These are phyloP conservation scores for Populus euphratica DNA, from an alignment of 345 rosid genomes.

Conservation along the genomic window DNA sequence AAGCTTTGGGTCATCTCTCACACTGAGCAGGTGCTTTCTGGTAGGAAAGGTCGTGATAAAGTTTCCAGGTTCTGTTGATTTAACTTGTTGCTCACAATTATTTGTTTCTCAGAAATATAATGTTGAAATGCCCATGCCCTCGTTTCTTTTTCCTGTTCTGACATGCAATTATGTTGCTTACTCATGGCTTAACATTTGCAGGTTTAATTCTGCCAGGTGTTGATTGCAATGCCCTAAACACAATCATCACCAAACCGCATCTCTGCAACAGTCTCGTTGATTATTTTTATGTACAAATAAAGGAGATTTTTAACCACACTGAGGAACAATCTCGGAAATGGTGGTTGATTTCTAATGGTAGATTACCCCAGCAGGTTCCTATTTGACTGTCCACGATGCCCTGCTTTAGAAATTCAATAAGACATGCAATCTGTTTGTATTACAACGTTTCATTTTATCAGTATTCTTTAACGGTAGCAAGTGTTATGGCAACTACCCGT, in stretches of 20 bases:
- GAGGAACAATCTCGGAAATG: background rate
- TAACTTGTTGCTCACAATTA: background rate
- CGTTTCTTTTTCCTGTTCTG: background rate
- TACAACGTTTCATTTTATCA: background rate
- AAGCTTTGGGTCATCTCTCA: background rate
- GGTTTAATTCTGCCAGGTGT: slow-evolving; percentile 32
- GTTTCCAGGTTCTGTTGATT: background rate
- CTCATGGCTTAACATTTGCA: slow-evolving; percentile 11
- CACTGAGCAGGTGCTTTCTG: background rate
- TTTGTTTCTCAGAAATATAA: background rate
- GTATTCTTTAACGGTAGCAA: background rate
- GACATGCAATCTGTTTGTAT: background rate
- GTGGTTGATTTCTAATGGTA: background rate
- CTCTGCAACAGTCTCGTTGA: slow-evolving; percentile 17
- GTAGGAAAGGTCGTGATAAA: background rate
- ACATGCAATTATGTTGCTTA: background rate
- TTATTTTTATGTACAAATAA: background rate
- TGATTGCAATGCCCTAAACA: slow-evolving; percentile 14
- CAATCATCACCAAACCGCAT: background rate
- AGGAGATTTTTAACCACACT: background rate
- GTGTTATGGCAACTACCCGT: background rate
- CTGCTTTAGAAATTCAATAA: background rate
- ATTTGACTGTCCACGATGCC: background rate
- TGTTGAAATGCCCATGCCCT: background rate
- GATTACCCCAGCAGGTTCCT: background rate